Conservation (phyloP, 768 basidiomycete species). For the Austroboletus eburneus region DNA sequence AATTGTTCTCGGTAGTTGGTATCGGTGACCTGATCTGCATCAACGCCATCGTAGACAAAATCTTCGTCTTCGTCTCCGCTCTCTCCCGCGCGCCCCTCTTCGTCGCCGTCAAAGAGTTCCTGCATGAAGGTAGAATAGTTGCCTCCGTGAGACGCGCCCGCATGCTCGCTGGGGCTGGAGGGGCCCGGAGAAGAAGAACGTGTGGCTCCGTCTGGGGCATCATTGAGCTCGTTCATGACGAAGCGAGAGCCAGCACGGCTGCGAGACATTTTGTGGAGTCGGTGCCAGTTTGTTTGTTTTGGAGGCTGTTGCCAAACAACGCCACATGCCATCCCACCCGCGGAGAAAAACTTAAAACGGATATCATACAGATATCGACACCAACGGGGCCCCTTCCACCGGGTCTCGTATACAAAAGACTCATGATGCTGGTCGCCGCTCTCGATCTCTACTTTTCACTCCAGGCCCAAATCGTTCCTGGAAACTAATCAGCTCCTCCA, state of each 20-base stretch:
- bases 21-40: constrained; percentile 43
- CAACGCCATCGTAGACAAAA: constrained; percentile 72
- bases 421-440: constrained; percentile 41
- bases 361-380: constrained; percentile 16
- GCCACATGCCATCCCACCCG: constrained; percentile 13
- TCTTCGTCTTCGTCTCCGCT: constrained; percentile 55
- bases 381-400: constrained; percentile 1
- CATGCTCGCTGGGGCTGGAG: constrained; percentile 21
- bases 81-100: constrained; percentile 38
- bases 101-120: constrained; percentile 36
- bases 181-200: constrained; percentile 9
- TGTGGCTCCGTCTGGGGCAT: background rate
- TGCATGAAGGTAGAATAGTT: constrained; percentile 25
- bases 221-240: constrained; percentile 11
- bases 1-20: constrained; percentile 64
- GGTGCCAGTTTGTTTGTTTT: constrained; percentile 20
- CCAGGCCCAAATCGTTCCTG: constrained; percentile 82
- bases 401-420: constrained; percentile 8
- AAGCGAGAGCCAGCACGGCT: too few relatives aligned
- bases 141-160: constrained; percentile 19
- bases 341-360: background rate
- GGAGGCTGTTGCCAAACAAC: constrained; percentile 27
- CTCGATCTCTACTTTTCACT: constrained; percentile 48
- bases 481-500: constrained; percentile 84
- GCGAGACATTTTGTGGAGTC: background rate